A percentile compares a stretch with the other conserved stretches of the same genome.
phyloP scores from a whole-genome alignment of 371 early-diverging fungal species.

The Mortierella sp. region DNA sequence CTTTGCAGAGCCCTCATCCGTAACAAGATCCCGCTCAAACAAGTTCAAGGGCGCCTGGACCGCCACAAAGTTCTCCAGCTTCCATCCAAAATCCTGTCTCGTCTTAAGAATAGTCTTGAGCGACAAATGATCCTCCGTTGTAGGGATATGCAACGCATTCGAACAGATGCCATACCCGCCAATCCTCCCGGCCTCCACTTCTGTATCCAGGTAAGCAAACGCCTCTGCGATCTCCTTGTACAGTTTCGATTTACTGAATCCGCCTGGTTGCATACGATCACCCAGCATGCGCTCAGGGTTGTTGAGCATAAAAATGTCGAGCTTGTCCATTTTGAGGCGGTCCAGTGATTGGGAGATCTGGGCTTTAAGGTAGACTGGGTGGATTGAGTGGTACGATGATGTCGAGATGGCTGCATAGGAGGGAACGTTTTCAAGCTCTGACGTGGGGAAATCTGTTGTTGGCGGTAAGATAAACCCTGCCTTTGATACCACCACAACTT shows the following conservation, averaged over 20 bases:
- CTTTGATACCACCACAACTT: slow-evolving; percentile 78
- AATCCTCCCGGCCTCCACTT: slow-evolving; percentile 74
- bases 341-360: slow-evolving; percentile 74
- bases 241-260: slow-evolving; percentile 54
- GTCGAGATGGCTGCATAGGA: slow-evolving; percentile 70
- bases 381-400: slow-evolving; percentile 75
- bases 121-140: slow-evolving; percentile 74
- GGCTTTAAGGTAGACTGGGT: slow-evolving; percentile 71
- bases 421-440: slow-evolving; percentile 27
- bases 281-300: slow-evolving; percentile 84
- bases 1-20: slow-evolving; percentile 52
- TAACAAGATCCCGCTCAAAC: slow-evolving; percentile 77
- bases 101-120: slow-evolving; percentile 59
- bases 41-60: slow-evolving; percentile 83
- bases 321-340: slow-evolving; percentile 68
- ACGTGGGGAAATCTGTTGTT: slow-evolving; percentile 29
- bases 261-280: slow-evolving; percentile 64
- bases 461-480: slow-evolving; percentile 71
- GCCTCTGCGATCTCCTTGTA: slow-evolving; percentile 74
- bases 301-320: slow-evolving; percentile 86
- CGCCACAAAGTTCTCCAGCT: slow-evolving; percentile 70
- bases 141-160: slow-evolving; percentile 74
- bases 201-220: slow-evolving; percentile 73
- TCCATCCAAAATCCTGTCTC: slow-evolving; percentile 55
- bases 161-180: slow-evolving; percentile 82